Evolutionary conservation across 345 rosid species (phyloP).

Genomic region (Salix exigua): DNA sequence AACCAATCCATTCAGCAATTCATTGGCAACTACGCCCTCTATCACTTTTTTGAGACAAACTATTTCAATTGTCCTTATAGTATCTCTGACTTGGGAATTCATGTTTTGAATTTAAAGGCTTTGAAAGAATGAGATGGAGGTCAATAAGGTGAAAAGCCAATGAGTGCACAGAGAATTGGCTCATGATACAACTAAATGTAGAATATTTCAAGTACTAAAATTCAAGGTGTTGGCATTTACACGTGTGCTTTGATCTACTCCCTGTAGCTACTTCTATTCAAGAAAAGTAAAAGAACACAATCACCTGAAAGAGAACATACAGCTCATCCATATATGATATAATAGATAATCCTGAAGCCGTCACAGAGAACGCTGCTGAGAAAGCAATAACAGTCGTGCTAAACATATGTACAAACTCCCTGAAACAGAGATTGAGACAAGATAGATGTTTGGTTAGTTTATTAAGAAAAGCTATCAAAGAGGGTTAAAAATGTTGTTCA

Average conservation of each 20-base stretch:
- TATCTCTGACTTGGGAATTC: too few species aligned
- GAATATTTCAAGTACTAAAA: neutral
- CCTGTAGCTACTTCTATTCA: neutral
- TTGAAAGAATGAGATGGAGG: neutral
- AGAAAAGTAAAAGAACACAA: constrained; percentile 7
- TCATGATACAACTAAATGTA: neutral
- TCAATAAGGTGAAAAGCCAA: neutral
- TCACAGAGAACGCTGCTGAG: constrained; percentile 49
- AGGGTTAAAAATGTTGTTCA: neutral
- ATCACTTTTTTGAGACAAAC: too few species aligned
- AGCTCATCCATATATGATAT: constrained; percentile 55
- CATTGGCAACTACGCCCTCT: too few species aligned
- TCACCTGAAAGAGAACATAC: constrained; percentile 63
- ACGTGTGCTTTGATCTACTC: neutral
- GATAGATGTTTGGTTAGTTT: neutral
- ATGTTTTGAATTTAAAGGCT: neutral
- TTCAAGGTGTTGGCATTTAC: neutral
- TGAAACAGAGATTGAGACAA: constrained; percentile 38
- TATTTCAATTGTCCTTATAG: too few species aligned
- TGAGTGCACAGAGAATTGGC: neutral
- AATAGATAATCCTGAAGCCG: constrained; percentile 50
- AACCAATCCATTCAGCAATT: too few species aligned
- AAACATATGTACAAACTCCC: constrained; percentile 65
- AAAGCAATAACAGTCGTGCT: constrained; percentile 40
- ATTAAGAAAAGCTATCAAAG: neutral